Conservation (phyloP, 371 early-diverging fungal species). For the Smittium mucronatum region DNA sequence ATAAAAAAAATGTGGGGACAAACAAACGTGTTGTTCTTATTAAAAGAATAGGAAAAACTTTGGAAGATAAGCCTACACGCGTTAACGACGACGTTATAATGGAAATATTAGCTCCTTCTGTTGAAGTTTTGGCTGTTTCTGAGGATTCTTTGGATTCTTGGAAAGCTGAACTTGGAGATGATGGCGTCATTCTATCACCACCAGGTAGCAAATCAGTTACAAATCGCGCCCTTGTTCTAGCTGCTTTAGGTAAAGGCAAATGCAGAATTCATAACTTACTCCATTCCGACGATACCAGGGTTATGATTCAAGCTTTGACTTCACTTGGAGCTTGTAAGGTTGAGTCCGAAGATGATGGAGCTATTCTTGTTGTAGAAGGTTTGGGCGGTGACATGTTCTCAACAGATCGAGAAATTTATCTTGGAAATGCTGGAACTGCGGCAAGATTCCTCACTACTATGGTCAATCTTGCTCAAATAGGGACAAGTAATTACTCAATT, state of each 20-base stretch:
- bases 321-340: constrained; percentile 73
- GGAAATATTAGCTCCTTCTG: constrained; percentile 65
- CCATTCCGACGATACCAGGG: constrained; percentile 95
- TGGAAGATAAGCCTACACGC: constrained; percentile 65
- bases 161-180: constrained; percentile 14
- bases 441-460: constrained; percentile 89
- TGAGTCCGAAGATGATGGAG: constrained; percentile 86
- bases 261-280: constrained; percentile 76
- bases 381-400: constrained; percentile 57
- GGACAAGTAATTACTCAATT: constrained; percentile 36
- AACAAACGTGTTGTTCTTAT: constrained; percentile 88
- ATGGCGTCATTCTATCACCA: constrained; percentile 47
- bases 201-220: constrained; percentile 96
- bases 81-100: constrained; percentile 72
- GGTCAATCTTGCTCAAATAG: constrained; percentile 42
- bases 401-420: constrained; percentile 67
- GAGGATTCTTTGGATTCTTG: constrained; percentile 28
- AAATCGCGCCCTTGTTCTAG: constrained; percentile 86
- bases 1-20: constrained; percentile 90
- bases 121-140: constrained; percentile 42
- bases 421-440: constrained; percentile 97
- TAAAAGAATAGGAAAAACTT: constrained; percentile 65
- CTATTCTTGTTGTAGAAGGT: constrained; percentile 75
- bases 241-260: constrained; percentile 75
- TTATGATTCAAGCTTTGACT: constrained; percentile 86